A percentile compares a stretch with the other conserved stretches of the same genome.
Evolutionary conservation across 345 rosid species (phyloP).

Genomic region (Rhodamnia argentea): DNA sequence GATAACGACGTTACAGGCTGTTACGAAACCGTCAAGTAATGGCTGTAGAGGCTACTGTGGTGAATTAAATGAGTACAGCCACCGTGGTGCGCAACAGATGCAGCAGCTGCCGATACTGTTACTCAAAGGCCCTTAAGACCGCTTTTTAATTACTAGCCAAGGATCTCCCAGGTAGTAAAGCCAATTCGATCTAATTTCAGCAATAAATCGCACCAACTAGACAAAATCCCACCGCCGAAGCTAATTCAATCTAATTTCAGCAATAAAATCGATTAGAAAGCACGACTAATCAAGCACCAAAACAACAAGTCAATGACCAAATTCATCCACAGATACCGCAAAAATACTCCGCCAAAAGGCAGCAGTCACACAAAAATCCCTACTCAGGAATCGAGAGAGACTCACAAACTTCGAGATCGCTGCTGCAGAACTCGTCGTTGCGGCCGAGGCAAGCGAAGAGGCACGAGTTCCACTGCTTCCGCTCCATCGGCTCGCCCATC

Average conservation of each 20-base stretch:
- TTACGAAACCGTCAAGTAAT: neutral
- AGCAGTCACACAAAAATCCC: neutral
- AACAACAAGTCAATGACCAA: neutral
- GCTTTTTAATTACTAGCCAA: neutral
- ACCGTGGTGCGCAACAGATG: neutral
- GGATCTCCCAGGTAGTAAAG: neutral
- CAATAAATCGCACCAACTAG: neutral
- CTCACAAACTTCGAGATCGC: constrained; percentile 99
- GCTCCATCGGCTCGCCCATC: constrained; percentile 78
- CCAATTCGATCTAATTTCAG: neutral
- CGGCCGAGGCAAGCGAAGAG: constrained; percentile 72
- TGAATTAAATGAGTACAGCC: neutral
- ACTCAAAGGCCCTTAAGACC: neutral
- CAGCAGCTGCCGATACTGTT: neutral
- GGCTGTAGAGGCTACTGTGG: neutral
- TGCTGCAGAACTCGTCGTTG: constrained; percentile 90
- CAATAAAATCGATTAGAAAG: neutral
- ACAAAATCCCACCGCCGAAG: neutral
- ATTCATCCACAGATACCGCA: neutral
- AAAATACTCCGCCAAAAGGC: neutral
- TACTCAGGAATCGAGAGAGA: neutral
- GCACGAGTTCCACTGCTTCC: constrained; percentile 69
- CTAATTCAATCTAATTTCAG: neutral
- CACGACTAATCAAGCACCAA: neutral
- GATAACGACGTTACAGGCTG: neutral